phyloP scores from a whole-genome alignment of 352 stramenopile genomes.

The Globisporangium yorkense region DNA sequence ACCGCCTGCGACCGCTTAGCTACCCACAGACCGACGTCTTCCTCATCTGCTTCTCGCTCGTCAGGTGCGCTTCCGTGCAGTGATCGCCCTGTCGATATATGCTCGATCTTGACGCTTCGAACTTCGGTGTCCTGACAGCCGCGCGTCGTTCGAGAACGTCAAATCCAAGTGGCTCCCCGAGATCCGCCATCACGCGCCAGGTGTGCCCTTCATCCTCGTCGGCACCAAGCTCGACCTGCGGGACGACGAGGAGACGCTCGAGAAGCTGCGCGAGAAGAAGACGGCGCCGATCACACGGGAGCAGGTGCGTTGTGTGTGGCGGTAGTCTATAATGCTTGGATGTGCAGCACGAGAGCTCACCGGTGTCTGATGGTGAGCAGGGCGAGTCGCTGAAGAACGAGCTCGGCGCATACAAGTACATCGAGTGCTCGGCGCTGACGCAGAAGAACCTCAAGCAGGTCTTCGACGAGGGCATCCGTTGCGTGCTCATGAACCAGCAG shows the following conservation, averaged over 20 bases:
- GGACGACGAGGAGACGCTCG: conserved; percentile 87
- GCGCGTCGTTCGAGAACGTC: conserved; percentile 94
- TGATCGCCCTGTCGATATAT: too few species aligned
- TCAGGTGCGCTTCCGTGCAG: conserved; percentile 37
- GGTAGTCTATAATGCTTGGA: too few species aligned
- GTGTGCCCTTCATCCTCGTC: conserved; percentile 94
- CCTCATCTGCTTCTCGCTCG: conserved; percentile 94
- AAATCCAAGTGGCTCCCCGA: conserved; percentile 92
- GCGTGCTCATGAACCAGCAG: conserved; percentile 79
- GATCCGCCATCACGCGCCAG: conserved; percentile 83
- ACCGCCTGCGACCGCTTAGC: conserved; percentile 91
- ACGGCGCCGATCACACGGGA: conserved; percentile 62
- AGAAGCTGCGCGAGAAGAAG: conserved; percentile 87
- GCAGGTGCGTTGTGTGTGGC: conserved; percentile 28
- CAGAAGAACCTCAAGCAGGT: conserved; percentile 93
- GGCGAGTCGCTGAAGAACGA: conserved; percentile 87
- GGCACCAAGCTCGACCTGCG: conserved; percentile 93
- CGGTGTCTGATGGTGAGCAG: conserved; percentile 18
- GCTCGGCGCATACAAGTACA: conserved; percentile 88
- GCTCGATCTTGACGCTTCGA: background rate
- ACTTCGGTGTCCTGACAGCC: conserved; percentile 25
- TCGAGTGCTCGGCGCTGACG: conserved; percentile 92
- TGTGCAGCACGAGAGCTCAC: background rate
- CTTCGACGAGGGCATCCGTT: conserved; percentile 92
- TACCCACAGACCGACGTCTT: conserved; percentile 97